Conservation (phyloP, 352 stramenopile species). For the Phytopythium litorale region DNA sequence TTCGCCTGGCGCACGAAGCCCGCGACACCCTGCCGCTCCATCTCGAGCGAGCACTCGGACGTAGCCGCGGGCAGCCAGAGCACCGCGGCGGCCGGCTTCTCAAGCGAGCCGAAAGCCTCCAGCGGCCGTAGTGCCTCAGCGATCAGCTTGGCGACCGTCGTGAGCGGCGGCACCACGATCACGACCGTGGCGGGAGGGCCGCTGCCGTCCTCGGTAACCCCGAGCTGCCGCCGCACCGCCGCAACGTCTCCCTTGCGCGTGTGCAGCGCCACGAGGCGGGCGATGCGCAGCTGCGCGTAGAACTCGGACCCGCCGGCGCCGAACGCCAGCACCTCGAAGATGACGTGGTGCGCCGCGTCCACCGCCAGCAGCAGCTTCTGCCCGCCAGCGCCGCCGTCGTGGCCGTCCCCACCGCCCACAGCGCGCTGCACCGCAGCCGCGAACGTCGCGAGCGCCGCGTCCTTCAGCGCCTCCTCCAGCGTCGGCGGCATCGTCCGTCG, state of each 20-base stretch:
- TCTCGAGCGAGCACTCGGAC: conserved; percentile 58
- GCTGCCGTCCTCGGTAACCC: conserved; percentile 13
- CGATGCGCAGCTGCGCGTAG: conserved; percentile 49
- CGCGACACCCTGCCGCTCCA: conserved; percentile 67
- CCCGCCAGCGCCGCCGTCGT: background rate
- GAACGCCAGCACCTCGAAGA: conserved; percentile 67
- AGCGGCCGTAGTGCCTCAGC: conserved; percentile 38
- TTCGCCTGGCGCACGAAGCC: conserved; percentile 50
- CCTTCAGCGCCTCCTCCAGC: conserved; percentile 47
- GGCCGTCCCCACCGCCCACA: conserved; percentile 2
- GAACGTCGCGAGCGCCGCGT: conserved; percentile 48
- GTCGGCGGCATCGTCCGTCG: background rate
- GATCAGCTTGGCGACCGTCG: conserved; percentile 45
- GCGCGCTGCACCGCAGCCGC: conserved; percentile 21
- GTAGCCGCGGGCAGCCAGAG: conserved; percentile 62
- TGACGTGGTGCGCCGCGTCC: conserved; percentile 45
- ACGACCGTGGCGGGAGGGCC: conserved; percentile 18
- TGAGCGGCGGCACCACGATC: conserved; percentile 51
- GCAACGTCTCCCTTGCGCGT: conserved; percentile 20
- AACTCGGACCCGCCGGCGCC: conserved; percentile 61
- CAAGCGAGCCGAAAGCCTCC: conserved; percentile 7
- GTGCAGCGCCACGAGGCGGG: conserved; percentile 46
- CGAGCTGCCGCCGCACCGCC: conserved; percentile 34
- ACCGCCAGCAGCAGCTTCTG: conserved; percentile 40
- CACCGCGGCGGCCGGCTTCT: conserved; percentile 28